phyloP scores from a whole-genome alignment of 805 yeast species.

The Isabelozyma pseudorhagii region DNA sequence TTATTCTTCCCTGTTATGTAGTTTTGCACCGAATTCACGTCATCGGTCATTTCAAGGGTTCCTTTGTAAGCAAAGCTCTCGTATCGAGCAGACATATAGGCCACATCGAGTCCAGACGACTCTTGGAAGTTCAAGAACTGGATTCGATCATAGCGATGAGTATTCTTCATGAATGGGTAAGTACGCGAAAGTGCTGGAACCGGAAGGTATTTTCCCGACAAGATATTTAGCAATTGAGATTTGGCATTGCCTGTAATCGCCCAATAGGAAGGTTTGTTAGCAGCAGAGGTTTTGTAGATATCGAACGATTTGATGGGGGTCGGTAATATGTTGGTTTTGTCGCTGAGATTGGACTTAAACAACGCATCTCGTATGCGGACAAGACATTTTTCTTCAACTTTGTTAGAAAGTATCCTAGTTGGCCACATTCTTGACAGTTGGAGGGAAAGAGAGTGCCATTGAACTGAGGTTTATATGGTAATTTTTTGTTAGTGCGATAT shows the following conservation, averaged over 20 bases:
- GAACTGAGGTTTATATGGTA: background rate
- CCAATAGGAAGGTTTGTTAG: slow-evolving; percentile 21
- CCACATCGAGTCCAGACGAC: slow-evolving; percentile 37
- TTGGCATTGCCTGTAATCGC: slow-evolving; percentile 44
- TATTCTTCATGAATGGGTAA: slow-evolving; percentile 47
- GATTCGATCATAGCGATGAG: slow-evolving; percentile 25
- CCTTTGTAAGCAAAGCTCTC: slow-evolving; percentile 74
- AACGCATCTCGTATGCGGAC: slow-evolving; percentile 19
- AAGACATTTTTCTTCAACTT: slow-evolving; percentile 7
- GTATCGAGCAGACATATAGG: slow-evolving; percentile 85
- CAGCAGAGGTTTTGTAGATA: slow-evolving; percentile 12
- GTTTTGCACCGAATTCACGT: slow-evolving; percentile 56
- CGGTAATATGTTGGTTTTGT: slow-evolving; percentile 15
- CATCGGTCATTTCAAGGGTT: slow-evolving; percentile 52
- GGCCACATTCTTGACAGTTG: background rate
- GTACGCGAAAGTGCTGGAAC: slow-evolving; percentile 51
- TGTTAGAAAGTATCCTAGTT: background rate
- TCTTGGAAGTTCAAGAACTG: slow-evolving; percentile 35
- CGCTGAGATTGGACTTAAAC: slow-evolving; percentile 11
- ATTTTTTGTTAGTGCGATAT: background rate
- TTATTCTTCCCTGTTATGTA: slow-evolving; percentile 59
- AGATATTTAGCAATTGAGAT: slow-evolving; percentile 48
- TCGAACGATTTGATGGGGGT: slow-evolving; percentile 24
- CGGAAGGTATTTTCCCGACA: slow-evolving; percentile 55
- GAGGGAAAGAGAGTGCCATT: background rate